Conservation (phyloP, 2,329 filamentous ascomycete genomes). For the Blastomyces emzantsi region DNA sequence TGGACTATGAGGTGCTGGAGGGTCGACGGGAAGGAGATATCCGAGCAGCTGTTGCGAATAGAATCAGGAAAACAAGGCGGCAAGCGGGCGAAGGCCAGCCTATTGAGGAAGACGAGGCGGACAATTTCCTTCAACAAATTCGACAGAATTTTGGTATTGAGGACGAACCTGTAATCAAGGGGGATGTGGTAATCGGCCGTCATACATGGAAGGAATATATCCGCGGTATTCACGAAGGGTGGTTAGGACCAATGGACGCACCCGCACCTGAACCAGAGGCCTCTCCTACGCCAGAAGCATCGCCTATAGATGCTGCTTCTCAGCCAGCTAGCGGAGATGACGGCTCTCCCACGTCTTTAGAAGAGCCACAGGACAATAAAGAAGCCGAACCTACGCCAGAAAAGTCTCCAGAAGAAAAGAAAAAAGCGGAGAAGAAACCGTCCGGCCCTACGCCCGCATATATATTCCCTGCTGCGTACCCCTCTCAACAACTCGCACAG, state of each 20-base stretch:
- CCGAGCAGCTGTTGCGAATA: slow-evolving; percentile 74
- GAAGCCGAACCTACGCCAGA: slow-evolving; percentile 37
- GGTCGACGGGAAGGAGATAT: slow-evolving; percentile 89
- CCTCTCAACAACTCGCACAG: slow-evolving; percentile 53
- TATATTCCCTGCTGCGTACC: slow-evolving; percentile 64
- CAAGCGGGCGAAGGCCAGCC: slow-evolving; percentile 50
- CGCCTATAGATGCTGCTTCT: not conserved
- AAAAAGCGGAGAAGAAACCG: slow-evolving; percentile 42
- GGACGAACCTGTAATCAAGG: slow-evolving; percentile 63
- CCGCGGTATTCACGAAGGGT: slow-evolving; percentile 87
- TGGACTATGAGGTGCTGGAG: slow-evolving; percentile 96
- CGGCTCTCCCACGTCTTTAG: slow-evolving; percentile 20
- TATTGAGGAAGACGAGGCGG: slow-evolving; percentile 40
- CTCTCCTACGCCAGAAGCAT: slow-evolving; percentile 20
- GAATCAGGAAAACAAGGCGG: slow-evolving; percentile 59
- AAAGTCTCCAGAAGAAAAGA: slow-evolving; percentile 27
- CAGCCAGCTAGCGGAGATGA: slow-evolving; percentile 15
- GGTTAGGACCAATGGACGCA: slow-evolving; percentile 71
- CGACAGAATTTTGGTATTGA: slow-evolving; percentile 58
- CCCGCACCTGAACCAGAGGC: slow-evolving; percentile 23
- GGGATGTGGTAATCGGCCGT: slow-evolving; percentile 81
- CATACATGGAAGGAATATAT: slow-evolving; percentile 98
- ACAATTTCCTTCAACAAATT: slow-evolving; percentile 53
- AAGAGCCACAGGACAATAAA: slow-evolving; percentile 40
- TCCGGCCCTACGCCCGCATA: slow-evolving; percentile 59